Evolutionary conservation across 1,284 basidiomycete species (phyloP), one percentile per base, ranked within the genome.

Genomic region (Fomitopsis betulina): DNA sequence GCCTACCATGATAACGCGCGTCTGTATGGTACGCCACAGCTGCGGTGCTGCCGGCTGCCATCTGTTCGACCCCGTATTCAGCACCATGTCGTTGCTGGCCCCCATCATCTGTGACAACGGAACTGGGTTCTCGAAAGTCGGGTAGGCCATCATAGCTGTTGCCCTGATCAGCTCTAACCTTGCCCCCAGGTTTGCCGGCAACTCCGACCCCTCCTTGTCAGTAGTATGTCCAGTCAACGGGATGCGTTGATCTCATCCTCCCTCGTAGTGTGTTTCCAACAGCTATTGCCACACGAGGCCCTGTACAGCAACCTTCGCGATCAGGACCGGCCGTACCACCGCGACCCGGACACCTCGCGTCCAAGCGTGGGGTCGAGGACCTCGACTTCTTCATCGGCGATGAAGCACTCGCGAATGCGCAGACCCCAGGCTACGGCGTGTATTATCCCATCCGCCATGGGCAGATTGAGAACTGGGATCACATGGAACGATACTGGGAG

Each of bases 401-500:
- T 74, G 96, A 99, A 74, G 97, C 97, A 1, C 81, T 98, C 30
- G 93, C 93, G 32, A 98, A 98, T 71, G 86, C 90, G 42, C 98
- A 96, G 79, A 93, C 84, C 0, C 84, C 87, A 49, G 93, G 85
- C 65, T 99, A 99, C 76, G 89, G 92, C 42, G 85, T 99, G 17
- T 91, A 96, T 75, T 98, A 98, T 75, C 97, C 97, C 23, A 98
- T 99, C 71, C 86, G 93, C 57, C 97, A 99, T 72, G 97, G 97
- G 39, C 89, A 94, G 87, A 98, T 99, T 70, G 97, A 99, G 65
- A 98, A 99, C 72, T 99, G 97, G 97, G 97, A 99, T 76, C 87
- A 97, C 68, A 99, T 99, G 97, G 97, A 99, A 75, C 82, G 97
- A 10, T 99, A 96, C 76, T 99, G 96, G 97, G 96, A 98, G 75